Percentiles rank a stretch among this genome's conserved stretches.
Evolutionary conservation across 306 rosid genomes (phyloP).

Genomic region (Cicer pinnatifidum): DNA sequence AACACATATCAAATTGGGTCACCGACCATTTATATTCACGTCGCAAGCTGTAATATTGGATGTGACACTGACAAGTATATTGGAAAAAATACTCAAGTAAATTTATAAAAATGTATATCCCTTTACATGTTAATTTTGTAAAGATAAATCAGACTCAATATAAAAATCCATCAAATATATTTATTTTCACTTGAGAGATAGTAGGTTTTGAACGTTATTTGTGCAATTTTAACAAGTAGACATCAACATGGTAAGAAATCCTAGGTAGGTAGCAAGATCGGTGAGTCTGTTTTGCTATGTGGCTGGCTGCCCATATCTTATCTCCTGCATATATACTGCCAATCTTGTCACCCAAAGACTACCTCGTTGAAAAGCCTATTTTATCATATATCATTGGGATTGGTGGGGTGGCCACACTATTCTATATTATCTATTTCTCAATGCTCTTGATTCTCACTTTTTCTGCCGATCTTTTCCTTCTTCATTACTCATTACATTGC

Average conservation of each 20-base stretch:
- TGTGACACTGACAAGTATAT: too few relatives aligned
- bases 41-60: too few relatives aligned
- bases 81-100: too few relatives aligned
- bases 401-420: constrained; percentile 4
- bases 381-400: neutral
- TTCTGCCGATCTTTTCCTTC: neutral
- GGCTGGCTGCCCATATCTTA: constrained; percentile 25
- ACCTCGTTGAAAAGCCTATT: constrained; percentile 3
- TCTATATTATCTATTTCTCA: constrained; percentile 16
- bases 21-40: too few relatives aligned
- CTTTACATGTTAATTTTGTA: too few relatives aligned
- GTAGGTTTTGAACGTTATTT: neutral
- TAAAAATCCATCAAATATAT: too few relatives aligned
- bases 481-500: too few relatives aligned
- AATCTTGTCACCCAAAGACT: neutral
- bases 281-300: neutral
- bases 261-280: neutral
- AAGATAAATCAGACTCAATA: too few relatives aligned
- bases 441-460: neutral
- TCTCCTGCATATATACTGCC: neutral
- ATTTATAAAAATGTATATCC: too few relatives aligned
- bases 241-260: neutral
- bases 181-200: too few relatives aligned
- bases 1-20: rapidly evolving
- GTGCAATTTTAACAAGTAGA: neutral